These are phyloP conservation scores for Aquanectria penicillioides DNA, from an alignment of 2,329 filamentous ascomycete species.

Conservation along the genomic window DNA sequence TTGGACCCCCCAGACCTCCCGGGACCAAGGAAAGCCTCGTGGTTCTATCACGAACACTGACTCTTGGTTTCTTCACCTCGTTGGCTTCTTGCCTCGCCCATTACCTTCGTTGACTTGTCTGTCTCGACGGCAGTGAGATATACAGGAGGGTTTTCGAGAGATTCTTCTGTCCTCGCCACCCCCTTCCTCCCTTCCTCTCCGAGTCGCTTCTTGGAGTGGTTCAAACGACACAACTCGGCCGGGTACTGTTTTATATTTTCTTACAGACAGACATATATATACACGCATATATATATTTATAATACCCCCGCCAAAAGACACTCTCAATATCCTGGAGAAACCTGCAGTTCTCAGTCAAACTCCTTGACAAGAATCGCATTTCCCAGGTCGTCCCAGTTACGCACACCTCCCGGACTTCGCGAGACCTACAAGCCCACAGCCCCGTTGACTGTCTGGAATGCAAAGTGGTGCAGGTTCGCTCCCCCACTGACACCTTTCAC, in stretches of 20 bases:
- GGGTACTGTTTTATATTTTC: slow-evolving; percentile 10
- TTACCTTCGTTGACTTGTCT: slow-evolving; percentile 19
- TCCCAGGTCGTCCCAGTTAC: slow-evolving; percentile 7
- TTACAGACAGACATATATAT: background rate
- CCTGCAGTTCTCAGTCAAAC: background rate
- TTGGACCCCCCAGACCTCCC: slow-evolving; percentile 36
- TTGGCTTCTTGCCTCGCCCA: slow-evolving; percentile 12
- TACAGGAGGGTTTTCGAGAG: slow-evolving; percentile 10
- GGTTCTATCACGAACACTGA: slow-evolving; percentile 18
- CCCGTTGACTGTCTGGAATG: slow-evolving; percentile 40
- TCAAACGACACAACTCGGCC: slow-evolving; percentile 4
- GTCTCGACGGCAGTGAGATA: slow-evolving; percentile 5
- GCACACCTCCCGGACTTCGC: slow-evolving; percentile 34
- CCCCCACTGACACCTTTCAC: slow-evolving; percentile 19
- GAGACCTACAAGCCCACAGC: slow-evolving; percentile 29
- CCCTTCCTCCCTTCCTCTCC: background rate
- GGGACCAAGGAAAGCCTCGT: slow-evolving; percentile 32
- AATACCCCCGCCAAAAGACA: background rate
- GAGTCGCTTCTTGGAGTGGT: slow-evolving; percentile 9
- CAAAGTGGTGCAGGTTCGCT: slow-evolving; percentile 41
- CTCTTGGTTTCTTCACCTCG: slow-evolving; percentile 4
- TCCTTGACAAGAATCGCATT: slow-evolving; percentile 1
- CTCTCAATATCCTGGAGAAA: background rate
- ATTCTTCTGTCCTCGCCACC: slow-evolving; percentile 1
- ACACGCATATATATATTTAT: background rate